Evolutionary conservation across 495 filamentous ascomycete species (phyloP).

Genomic region (Aspergillus panamensis): DNA sequence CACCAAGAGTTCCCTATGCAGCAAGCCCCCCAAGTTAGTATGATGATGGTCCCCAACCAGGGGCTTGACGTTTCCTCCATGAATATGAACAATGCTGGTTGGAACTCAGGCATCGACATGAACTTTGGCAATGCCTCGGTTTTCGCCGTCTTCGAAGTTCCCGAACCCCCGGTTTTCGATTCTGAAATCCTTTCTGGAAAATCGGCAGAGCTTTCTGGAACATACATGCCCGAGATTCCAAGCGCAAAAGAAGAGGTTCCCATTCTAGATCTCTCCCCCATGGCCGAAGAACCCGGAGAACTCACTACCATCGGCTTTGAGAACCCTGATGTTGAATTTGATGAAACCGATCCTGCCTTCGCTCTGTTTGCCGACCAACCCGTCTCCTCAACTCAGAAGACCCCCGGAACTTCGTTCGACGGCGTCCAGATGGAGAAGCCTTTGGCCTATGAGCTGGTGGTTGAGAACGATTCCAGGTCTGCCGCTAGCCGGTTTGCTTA

Average conservation of each 20-base stretch:
- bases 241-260: conserved; percentile 49
- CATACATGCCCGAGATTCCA: conserved; percentile 29
- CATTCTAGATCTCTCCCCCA: conserved; percentile 42
- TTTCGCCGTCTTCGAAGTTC: conserved; percentile 74
- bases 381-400: conserved; percentile 16
- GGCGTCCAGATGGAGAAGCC: conserved; percentile 57
- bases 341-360: conserved; percentile 57
- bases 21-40: conserved; percentile 59
- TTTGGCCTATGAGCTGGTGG: conserved; percentile 56
- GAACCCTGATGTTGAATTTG: conserved; percentile 50
- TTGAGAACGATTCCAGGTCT: conserved; percentile 40
- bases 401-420: conserved; percentile 46
- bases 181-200: conserved; percentile 64
- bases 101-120: conserved; percentile 53
- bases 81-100: conserved; percentile 50
- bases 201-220: conserved; percentile 41
- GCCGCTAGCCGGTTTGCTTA: conserved; percentile 39
- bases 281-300: conserved; percentile 30
- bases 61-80: conserved; percentile 63
- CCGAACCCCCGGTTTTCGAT: conserved; percentile 65
- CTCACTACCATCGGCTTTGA: conserved; percentile 29
- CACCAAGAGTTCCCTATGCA: conserved; percentile 52
- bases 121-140: conserved; percentile 68
- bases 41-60: conserved; percentile 74
- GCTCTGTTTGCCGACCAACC: conserved; percentile 55